Evolutionary conservation across 441 rosid genomes (phyloP), one percentile per base, ranked within the genome.

Genomic region (Raphanus hybrid): DNA sequence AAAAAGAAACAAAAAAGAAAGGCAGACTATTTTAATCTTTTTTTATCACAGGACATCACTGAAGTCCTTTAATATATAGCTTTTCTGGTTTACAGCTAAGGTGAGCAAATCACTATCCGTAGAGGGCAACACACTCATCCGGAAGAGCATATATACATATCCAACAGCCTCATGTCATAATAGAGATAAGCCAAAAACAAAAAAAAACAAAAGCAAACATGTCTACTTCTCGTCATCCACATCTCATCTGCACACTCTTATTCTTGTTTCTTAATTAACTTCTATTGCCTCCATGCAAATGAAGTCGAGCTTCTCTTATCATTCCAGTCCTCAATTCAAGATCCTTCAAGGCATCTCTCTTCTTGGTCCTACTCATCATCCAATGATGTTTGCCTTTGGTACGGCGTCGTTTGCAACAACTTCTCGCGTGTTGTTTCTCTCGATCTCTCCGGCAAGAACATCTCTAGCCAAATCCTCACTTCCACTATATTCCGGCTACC

Each of bases 301-400:
- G 92, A 92, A 64, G 64, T 82, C 62, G 90, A 89, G 61, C 83
- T 87, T 71, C 96, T 92, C 43, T 80, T 91, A 77, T 86, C 93
- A 66, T 84, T 94, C 82, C 90, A 85, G 77, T 76, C 89, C 66
- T 85, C 91, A 43, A 48, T 92, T 15, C 76, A 81, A 37, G 96
- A 92, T 75, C 96, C 91, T 66, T 80, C 81, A 11, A 52, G 77
- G 2, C 88, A 84, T 43, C 89, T 91, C 65, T 86, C 93, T 60
- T 78, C 82, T 68, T 92, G 97, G 98, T 82, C 83, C 3, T 0
- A 61, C 59, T 79, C 92, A 66, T 82, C 91, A 18, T 16, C 76
- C 20, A 75, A 67, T 61, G 65, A 73, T 52, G 74, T 91, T 29
- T 92, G 98, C 84, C 72, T 61, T 16, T 94, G 98, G 98, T 67